Conservation (phyloP, 2,329 filamentous ascomycete species). For the Aspergillus quadrilineatus region DNA sequence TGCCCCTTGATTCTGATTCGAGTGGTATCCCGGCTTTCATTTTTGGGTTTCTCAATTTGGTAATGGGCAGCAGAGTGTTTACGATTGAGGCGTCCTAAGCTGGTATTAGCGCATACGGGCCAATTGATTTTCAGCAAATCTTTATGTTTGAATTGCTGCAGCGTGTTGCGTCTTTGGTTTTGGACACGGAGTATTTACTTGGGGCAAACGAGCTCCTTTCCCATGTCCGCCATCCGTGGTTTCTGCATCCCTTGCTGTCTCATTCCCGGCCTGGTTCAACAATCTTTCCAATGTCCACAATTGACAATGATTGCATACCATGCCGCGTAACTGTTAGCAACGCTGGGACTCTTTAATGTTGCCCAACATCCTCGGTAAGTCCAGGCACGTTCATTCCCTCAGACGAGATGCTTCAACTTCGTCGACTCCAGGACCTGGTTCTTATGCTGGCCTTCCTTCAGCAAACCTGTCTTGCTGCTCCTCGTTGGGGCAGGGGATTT, state of each 20-base stretch:
- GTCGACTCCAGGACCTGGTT: constrained; percentile 18
- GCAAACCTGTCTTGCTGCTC: constrained; percentile 20
- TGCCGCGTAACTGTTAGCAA: constrained; percentile 15
- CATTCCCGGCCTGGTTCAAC: constrained; percentile 10
- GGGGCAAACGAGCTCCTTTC: neutral
- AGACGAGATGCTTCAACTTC: constrained; percentile 28
- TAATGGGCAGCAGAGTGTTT: constrained; percentile 13
- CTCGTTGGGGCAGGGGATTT: constrained; percentile 23
- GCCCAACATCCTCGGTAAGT: neutral
- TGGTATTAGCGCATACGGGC: constrained; percentile 9
- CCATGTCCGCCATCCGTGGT: neutral
- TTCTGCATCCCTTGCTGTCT: constrained; percentile 18
- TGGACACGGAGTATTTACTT: neutral
- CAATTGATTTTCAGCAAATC: neutral
- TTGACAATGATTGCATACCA: constrained; percentile 10
- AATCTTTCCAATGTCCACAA: constrained; percentile 4
- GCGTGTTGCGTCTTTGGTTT: neutral
- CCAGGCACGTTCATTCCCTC: neutral
- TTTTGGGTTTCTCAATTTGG: neutral
- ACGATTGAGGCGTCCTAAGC: constrained; percentile 11
- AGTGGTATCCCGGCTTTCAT: neutral
- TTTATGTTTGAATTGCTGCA: neutral
- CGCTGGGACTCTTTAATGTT: constrained; percentile 6
- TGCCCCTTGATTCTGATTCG: neutral
- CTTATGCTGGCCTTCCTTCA: constrained; percentile 21